Conservation (phyloP, 148 eudicot species). For the Limonium bicolor region DNA sequence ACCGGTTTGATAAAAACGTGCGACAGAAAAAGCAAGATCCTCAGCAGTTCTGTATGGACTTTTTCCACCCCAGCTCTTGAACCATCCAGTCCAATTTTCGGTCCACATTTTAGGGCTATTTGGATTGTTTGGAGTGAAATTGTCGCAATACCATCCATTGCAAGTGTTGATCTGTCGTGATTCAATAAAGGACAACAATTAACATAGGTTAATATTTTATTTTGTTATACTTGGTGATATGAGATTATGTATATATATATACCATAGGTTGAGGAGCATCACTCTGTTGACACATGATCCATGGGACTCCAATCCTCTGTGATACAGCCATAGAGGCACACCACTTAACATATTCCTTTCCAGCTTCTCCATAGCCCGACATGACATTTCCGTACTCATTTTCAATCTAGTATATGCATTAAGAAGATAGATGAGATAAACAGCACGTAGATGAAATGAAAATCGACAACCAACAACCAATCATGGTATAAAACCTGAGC, state of each 20-base stretch:
- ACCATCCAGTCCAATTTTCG: constrained; percentile 63
- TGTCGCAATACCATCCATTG: constrained; percentile 41
- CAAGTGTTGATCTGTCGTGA: constrained; percentile 29
- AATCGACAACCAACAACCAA: too few species aligned
- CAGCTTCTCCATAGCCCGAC: not conserved
- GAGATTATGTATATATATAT: too few species aligned
- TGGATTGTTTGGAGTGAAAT: constrained; percentile 18
- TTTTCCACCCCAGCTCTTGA: constrained; percentile 20
- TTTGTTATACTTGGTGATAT: too few species aligned
- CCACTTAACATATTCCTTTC: constrained; percentile 1
- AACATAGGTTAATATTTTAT: not conserved
- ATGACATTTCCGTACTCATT: constrained; percentile 2
- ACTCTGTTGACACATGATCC: constrained; percentile 49
- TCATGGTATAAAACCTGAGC: too few species aligned
- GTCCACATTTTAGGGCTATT: constrained; percentile 55
- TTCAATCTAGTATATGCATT: constrained; percentile 2
- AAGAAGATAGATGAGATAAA: too few species aligned
- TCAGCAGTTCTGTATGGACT: constrained; percentile 23
- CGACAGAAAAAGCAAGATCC: constrained; percentile 23
- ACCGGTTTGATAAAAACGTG: constrained; percentile 22
- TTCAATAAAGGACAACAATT: not conserved
- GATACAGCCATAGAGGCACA: constrained; percentile 3
- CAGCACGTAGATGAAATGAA: too few species aligned
- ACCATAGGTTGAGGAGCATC: constrained; percentile 39
- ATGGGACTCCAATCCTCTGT: constrained; percentile 11